These are phyloP conservation scores for Cladosporium sp. DNA, from an alignment of 2,329 filamentous ascomycete species.

Conservation along the genomic window DNA sequence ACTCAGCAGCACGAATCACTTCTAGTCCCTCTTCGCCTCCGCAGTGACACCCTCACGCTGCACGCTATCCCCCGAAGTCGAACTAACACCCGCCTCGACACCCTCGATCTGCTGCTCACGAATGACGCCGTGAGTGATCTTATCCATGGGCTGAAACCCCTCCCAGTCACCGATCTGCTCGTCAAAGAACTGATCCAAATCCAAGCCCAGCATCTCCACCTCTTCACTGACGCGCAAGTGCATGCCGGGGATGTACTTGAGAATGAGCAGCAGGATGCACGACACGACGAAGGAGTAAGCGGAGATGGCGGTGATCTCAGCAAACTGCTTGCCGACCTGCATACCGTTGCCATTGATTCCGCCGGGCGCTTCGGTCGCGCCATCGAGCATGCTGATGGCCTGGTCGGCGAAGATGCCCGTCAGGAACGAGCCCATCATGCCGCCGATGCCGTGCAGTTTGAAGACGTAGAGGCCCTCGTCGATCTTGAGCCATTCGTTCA, in stretches of 20 bases:
- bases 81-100: not conserved
- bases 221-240: conserved; percentile 53
- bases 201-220: conserved; percentile 52
- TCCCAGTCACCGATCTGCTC: conserved; percentile 47
- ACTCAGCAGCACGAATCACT: too few relatives aligned
- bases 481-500: conserved; percentile 52
- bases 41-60: not conserved
- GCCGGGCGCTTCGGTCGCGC: conserved; percentile 45
- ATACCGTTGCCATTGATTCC: conserved; percentile 53
- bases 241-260: conserved; percentile 54
- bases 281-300: conserved; percentile 51
- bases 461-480: conserved; percentile 59
- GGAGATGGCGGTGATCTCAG: conserved; percentile 52
- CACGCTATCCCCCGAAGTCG: not conserved
- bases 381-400: conserved; percentile 47
- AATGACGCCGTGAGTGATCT: conserved; percentile 24
- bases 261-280: conserved; percentile 47
- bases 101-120: conserved; percentile 8
- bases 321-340: conserved; percentile 54
- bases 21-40: conserved; percentile 1
- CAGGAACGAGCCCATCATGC: conserved; percentile 54
- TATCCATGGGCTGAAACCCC: conserved; percentile 20
- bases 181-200: conserved; percentile 53
- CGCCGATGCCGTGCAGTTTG: conserved; percentile 56
- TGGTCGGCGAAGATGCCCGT: conserved; percentile 55